Evolutionary conservation across 2,329 filamentous ascomycete species (phyloP), one percentile per base, ranked within the genome.

Genomic region (Periconia sp.): DNA sequence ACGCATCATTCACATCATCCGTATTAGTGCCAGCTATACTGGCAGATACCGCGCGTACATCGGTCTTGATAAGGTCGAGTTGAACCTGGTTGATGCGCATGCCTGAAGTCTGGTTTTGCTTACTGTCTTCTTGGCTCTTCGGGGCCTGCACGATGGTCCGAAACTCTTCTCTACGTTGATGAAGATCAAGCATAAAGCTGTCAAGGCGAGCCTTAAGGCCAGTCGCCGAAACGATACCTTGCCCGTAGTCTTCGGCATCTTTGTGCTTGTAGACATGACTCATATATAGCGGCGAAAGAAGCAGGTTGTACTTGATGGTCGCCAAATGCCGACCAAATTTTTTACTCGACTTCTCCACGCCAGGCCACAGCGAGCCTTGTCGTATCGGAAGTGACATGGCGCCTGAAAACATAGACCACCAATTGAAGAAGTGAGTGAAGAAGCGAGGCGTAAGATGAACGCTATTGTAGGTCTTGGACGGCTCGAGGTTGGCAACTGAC

Each of bases 231-330:
- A 96, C 89, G 1, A 86, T 80, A 51, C 85, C 78, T 49, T 92
- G 86, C 0, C 82, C 79, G 62, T 89, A 88, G 47, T 96, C 91
- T 63, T 96, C 92, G 0, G 84, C 84, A 62, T 99, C 94, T 67
- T 96, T 96, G 74, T 99, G 94, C 70, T 96, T 97, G 75, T 99
- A 99, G 22, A 99, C 91, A 60, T 99, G 94, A 57, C 92, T 95
- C 51, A 99, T 82, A 69, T 95, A 99, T 2, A 99, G 75, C 0
- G 94, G 94, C 2, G 94, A 95, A 12, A 99, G 77, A 3, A 97
- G 79, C 16, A 99, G 75, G 50, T 92, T 96, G 74, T 97, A 97
- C 76, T 99, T 99, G 77, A 99, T 92, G 7, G 95, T 99, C n/a
- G 91, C 92, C 49, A 99, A 76, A 71, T 99, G 95, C 36, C 94